phyloP scores from a whole-genome alignment of 345 rosid genomes.

The Corchorus capsularis region DNA sequence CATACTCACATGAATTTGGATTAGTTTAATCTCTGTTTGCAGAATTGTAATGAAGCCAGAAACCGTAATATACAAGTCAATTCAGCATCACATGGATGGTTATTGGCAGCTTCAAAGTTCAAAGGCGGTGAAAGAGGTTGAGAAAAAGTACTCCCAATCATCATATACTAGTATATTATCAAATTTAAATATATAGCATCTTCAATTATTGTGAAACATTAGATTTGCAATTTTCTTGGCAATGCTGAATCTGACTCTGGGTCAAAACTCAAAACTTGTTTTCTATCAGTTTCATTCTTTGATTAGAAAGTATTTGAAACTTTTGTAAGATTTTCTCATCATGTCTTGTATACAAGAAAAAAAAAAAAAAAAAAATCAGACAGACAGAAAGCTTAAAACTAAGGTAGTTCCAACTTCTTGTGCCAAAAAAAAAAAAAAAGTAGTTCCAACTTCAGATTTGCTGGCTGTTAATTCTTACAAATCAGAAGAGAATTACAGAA shows the following conservation, averaged over 20 bases:
- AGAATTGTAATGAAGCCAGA: constrained; percentile 11
- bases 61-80: constrained; percentile 1
- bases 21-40: background rate
- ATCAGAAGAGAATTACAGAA: no score
- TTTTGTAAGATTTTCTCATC: no score
- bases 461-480: background rate
- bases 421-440: no score
- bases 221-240: no score
- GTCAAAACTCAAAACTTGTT: no score
- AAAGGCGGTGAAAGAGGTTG: background rate
- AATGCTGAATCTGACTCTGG: no score
- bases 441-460: background rate
- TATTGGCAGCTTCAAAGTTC: constrained; percentile 3
- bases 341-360: no score
- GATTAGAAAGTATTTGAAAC: no score
- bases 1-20: background rate
- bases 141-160: background rate
- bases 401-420: no score
- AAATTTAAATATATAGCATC: background rate
- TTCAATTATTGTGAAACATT: background rate
- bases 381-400: no score
- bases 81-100: constrained; percentile 6
- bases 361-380: no score
- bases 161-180: background rate
- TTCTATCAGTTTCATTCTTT: no score